Base-by-base conservation (phyloP, 371 early-diverging fungal genomes). In the Capillidium rhysosporum region DNA sequence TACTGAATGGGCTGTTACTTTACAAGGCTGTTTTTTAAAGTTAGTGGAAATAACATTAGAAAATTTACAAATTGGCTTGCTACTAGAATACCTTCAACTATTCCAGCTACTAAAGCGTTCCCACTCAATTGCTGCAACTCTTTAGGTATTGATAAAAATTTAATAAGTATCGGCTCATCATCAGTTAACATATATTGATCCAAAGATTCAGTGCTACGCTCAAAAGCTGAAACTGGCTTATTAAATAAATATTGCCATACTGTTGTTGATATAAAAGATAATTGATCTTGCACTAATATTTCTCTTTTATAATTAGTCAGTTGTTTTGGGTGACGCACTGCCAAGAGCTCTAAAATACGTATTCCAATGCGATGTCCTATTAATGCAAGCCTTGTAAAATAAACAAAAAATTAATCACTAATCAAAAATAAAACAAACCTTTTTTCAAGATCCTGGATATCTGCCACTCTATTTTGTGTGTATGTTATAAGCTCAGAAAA, bases 171-270 rank as follows among this genome's bases (percentile, higher is more conserved):
- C 1, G 92, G 93, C 47, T 96, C 93, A 58, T 93, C 92, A 64
- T 96, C 97, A 18, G 85, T 84, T 34, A 96, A 88, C 97, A 96
- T 96, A 60, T 93, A 86, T 76, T 96, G 94, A 56, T 95, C 95
- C 41, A 91, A 89, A 59, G 80, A 79, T 49, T 95, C 93, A 2
- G 91, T 92, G 54, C 86, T 82, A 62, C 85, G 86, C 60, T 92
- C 92, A 39, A 92, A 69, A 31, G 94, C 84, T 69, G 95, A 93
- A 3, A 94, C 94, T 56, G 76, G 77, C 62, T 91, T 92, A 46
- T 89, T 92, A 72, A 95, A 95, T 57, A 95, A 63, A 0, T 73
- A 64, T 57, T 89, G 88, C 95, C 95, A 96, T 18, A 95, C 76
- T 1, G 79, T 82, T 0, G 86, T 83, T 64, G 92, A 84, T 57